A percentile compares a stretch with the other conserved stretches of the same genome.
Conservation (phyloP, 192 early-diverging fungal species). For the Gonapodya prolifera region DNA sequence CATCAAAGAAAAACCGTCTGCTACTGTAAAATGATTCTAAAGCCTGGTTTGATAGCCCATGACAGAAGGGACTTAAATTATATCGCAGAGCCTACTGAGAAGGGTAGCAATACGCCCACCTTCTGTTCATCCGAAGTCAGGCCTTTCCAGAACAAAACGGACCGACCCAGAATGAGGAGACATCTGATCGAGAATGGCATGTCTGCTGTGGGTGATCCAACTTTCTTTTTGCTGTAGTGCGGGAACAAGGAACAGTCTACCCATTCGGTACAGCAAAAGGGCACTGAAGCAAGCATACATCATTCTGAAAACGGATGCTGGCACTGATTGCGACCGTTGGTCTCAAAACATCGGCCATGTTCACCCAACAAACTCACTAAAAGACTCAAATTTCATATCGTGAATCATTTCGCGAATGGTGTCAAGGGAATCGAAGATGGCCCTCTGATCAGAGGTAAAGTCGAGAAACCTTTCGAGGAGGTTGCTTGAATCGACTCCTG, state of each 20-base stretch:
- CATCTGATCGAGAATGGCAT: not conserved
- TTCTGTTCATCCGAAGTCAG: not conserved
- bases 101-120: not conserved
- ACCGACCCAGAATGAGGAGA: not conserved
- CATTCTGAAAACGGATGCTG: not conserved
- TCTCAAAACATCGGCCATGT: no score
- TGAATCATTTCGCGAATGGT: not conserved
- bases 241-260: no score
- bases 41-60: not conserved
- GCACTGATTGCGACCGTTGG: no score
- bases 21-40: not conserved
- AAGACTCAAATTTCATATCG: not conserved
- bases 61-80: no score
- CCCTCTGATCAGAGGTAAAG: not conserved
- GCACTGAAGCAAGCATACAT: not conserved
- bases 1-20: not conserved
- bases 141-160: not conserved
- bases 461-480: not conserved
- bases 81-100: no score
- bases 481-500: not conserved
- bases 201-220: not conserved
- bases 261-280: no score
- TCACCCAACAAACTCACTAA: not conserved
- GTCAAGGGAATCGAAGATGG: not conserved
- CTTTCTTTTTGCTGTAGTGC: not conserved